These are phyloP conservation scores for Mortierella sp. DNA, from an alignment of 371 early-diverging fungal genomes.

Conservation along the genomic window DNA sequence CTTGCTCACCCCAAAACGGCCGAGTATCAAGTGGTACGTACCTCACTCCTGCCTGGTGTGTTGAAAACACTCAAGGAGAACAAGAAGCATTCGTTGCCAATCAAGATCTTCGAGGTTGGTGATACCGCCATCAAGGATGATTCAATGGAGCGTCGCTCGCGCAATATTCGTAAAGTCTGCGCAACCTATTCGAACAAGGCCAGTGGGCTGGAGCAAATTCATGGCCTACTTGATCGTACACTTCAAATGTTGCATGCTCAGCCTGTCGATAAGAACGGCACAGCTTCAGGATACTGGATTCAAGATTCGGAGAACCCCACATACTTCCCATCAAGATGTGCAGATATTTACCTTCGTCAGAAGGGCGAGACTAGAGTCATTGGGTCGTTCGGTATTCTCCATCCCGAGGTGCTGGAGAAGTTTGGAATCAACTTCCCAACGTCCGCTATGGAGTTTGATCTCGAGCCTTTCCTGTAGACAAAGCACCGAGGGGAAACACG, in stretches of 20 bases:
- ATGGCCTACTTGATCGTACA: constrained; percentile 91
- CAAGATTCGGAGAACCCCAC: constrained; percentile 81
- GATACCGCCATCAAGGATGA: constrained; percentile 95
- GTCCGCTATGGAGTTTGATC: constrained; percentile 92
- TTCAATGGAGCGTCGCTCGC: constrained; percentile 79
- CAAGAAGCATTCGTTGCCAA: constrained; percentile 91
- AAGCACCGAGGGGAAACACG: too few relatives aligned
- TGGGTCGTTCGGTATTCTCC: constrained; percentile 93
- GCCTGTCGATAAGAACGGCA: constrained; percentile 57
- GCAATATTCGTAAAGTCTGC: constrained; percentile 93
- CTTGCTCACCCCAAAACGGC: constrained; percentile 96
- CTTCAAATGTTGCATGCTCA: constrained; percentile 83
- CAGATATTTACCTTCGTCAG: constrained; percentile 81
- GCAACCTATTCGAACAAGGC: constrained; percentile 90
- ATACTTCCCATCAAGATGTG: constrained; percentile 94
- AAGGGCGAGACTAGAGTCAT: constrained; percentile 67
- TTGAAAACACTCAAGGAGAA: constrained; percentile 96
- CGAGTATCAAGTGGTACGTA: constrained; percentile 98
- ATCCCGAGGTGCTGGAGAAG: constrained; percentile 89
- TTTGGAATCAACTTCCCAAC: constrained; percentile 90
- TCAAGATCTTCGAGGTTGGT: constrained; percentile 97
- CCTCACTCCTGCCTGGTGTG: constrained; percentile 94
- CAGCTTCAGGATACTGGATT: constrained; percentile 82
- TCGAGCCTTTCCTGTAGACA: constrained; percentile 95
- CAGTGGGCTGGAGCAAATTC: constrained; percentile 94